These are phyloP conservation scores for Coprinellus micaceus DNA, from an alignment of 768 basidiomycete genomes.

Conservation along the genomic window DNA sequence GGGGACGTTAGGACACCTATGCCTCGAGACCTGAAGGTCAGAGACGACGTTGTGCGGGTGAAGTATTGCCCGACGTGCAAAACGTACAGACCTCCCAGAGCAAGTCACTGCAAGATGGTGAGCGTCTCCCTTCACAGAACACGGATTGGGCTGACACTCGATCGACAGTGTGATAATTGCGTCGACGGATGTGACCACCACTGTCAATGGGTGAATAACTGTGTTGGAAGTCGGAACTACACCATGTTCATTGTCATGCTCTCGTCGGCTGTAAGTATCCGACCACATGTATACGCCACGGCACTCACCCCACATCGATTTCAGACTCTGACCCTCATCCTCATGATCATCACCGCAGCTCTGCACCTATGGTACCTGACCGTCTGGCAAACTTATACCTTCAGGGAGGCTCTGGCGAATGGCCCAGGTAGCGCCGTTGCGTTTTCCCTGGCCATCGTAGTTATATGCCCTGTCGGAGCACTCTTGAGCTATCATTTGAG, in stretches of 20 bases:
- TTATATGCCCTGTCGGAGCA: conserved; percentile 82
- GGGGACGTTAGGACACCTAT: conserved; percentile 60
- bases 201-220: conserved; percentile 92
- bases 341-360: conserved; percentile 80
- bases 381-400: conserved; percentile 40
- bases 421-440: conserved; percentile 79
- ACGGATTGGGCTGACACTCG: neutral
- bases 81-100: conserved; percentile 88
- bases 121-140: conserved; percentile 18
- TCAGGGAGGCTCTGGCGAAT: conserved; percentile 43
- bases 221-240: conserved; percentile 93
- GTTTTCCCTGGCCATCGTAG: conserved; percentile 65
- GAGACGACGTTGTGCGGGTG: conserved; percentile 77
- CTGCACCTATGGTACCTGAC: conserved; percentile 75
- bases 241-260: conserved; percentile 88
- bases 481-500: conserved; percentile 82
- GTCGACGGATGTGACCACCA: conserved; percentile 95
- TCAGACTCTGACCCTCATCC: conserved; percentile 68
- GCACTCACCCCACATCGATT: too few relatives aligned
- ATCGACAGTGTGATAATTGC: conserved; percentile 86
- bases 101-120: conserved; percentile 95
- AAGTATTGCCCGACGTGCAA: conserved; percentile 94
- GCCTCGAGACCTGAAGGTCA: conserved; percentile 79
- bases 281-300: too few relatives aligned
- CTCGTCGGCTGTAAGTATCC: conserved; percentile 60